Evolutionary conservation across 2,329 filamentous ascomycete genomes (phyloP), one percentile per base, ranked within the genome.

Genomic region (Cadophora malorum): DNA sequence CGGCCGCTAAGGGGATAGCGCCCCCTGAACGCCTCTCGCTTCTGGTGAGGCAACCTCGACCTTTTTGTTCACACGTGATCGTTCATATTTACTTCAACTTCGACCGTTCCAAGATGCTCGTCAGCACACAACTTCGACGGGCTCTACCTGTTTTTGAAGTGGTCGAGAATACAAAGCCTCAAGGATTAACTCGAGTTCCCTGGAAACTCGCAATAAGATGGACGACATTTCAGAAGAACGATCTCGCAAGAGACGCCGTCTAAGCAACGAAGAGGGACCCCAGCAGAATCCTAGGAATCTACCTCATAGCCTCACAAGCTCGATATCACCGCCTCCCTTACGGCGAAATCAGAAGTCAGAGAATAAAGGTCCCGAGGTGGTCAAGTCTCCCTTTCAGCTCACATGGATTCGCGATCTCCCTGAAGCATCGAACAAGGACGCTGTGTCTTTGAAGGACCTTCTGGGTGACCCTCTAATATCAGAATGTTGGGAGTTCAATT

Each of bases 401-500:
- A 89, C 86, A 0, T 79, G 80, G 62, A 86, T 91, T 64, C 78
- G 78, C 28, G 85, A 88, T 73, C 78, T 90, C 1, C 79, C 83
- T 8, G 73, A 76, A 10, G 75, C 77, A 4, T 80, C 84, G 65
- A 91, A 91, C 79, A 77, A 82, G 21, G 86, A 88, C 76, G 79
- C 87, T 0, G 76, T 90, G 25, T 80, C 79, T 19, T 76, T 90
- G 31, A 79, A 79, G 12, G 86, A 89, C 65, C 84, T 91, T 52
- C 81, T 91, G 3, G 84, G 87, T 1, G 83, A 89, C 75, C 87
- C 88, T 0, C 79, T 90, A 75, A 88, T 79, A 41, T 68, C 74
- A 66, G 84, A 86, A 76, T 84, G 83, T 66, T 87, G 85, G 84
- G 80, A 85, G 55, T 87, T 87, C 73, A 86, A 87, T 68, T 86